These are phyloP conservation scores for Vaccinium darrowii DNA, from an alignment of 148 eudicot genomes.

Conservation along the genomic window DNA sequence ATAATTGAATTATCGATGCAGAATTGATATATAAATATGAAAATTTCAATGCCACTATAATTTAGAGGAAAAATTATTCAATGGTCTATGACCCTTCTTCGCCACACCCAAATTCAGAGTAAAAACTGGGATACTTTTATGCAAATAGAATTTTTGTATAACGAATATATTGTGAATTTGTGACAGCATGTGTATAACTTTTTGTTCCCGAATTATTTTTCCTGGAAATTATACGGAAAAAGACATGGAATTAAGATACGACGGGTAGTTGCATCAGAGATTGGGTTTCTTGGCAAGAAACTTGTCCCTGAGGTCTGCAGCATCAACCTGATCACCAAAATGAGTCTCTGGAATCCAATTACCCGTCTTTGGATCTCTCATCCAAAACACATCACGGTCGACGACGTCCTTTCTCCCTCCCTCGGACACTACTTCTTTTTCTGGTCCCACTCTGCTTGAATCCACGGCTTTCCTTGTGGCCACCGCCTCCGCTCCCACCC, in stretches of 20 bases:
- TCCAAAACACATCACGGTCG: conserved; percentile 15
- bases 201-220: background rate
- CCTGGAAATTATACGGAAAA: background rate
- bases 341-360: conserved; percentile 32
- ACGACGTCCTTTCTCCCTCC: background rate
- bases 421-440: background rate
- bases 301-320: conserved; percentile 19
- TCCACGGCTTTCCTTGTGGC: background rate
- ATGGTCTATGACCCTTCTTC: no score
- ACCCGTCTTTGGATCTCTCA: conserved; percentile 35
- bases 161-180: no score
- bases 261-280: background rate
- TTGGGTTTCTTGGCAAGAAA: conserved; percentile 19
- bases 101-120: no score
- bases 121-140: no score
- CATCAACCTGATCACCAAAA: conserved; percentile 18
- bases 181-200: no score
- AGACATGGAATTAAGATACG: background rate
- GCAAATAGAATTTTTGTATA: no score
- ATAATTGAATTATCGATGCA: no score
- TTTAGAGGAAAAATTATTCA: no score
- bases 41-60: no score
- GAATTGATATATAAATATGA: no score
- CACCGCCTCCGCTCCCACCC: background rate
- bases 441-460: background rate